A percentile compares a stretch with the other conserved stretches of the same genome.
Evolutionary conservation across 257 asterid genomes (phyloP).

Genomic region (Ophiorrhiza pumila): DNA sequence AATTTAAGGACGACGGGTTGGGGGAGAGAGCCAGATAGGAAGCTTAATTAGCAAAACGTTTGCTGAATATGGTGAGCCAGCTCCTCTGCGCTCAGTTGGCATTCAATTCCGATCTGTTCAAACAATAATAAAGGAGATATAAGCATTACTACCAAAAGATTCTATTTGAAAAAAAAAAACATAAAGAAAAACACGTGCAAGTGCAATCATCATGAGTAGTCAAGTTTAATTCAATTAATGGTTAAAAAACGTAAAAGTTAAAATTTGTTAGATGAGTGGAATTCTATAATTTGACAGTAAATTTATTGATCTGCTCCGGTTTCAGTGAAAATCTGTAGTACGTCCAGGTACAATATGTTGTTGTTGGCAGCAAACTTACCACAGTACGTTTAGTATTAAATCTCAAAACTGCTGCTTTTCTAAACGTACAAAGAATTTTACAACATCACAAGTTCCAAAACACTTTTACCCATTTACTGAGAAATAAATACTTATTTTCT

Average conservation of each 20-base stretch:
- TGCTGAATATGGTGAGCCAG: conserved; percentile 85
- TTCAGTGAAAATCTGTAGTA: background rate
- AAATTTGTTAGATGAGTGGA: too few relatives aligned
- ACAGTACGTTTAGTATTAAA: too few relatives aligned
- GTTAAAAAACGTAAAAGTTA: too few relatives aligned
- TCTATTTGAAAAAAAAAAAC: too few relatives aligned
- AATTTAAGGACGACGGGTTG: too few relatives aligned
- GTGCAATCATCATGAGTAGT: background rate
- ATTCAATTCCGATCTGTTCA: conserved; percentile 81
- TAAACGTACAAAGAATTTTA: conserved; percentile 1
- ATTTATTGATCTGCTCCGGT: background rate
- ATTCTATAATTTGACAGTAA: background rate
- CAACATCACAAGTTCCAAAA: background rate
- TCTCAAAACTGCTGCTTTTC: too few relatives aligned
- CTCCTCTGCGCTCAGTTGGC: conserved; percentile 96
- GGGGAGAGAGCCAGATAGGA: background rate
- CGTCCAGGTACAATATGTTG: too few relatives aligned
- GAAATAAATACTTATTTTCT: background rate
- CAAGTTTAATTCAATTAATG: background rate
- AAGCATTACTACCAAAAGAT: too few relatives aligned
- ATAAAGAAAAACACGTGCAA: background rate
- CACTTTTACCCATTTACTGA: conserved; percentile 1
- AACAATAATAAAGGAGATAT: too few relatives aligned
- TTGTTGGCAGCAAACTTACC: background rate
- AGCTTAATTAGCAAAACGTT: conserved; percentile 60